phyloP scores from a whole-genome alignment of 345 rosid genomes.

The Lumnitzera racemosa region DNA sequence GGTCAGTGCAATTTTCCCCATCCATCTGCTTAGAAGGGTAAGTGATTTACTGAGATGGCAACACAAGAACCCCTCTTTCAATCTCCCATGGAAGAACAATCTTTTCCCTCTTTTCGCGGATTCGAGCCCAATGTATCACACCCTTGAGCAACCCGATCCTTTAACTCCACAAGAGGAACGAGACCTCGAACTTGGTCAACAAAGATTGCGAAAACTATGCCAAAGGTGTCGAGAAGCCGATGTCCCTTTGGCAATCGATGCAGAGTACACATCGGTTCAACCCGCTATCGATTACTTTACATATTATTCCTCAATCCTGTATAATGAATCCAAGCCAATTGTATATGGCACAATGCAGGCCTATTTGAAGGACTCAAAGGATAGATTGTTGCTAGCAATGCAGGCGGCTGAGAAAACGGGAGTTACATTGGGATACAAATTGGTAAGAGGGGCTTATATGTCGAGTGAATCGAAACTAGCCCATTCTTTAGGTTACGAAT shows the following conservation, averaged over 20 bases:
- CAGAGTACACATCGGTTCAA: conserved; percentile 73
- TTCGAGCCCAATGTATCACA: conserved; percentile 71
- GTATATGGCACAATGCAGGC: conserved; percentile 77
- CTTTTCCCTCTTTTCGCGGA: conserved; percentile 59
- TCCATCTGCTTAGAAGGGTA: conserved; percentile 48
- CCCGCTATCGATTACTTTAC: conserved; percentile 88
- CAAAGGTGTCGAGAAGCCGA: conserved; percentile 40
- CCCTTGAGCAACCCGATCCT: conserved; percentile 48
- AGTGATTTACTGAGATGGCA: conserved; percentile 87
- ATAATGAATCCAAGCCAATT: conserved; percentile 41
- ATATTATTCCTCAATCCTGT: conserved; percentile 40
- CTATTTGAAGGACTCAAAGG: conserved; percentile 72
- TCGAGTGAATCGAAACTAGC: conserved; percentile 55
- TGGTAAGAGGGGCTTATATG: conserved; percentile 94
- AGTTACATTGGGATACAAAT: conserved; percentile 64
- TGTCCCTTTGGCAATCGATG: conserved; percentile 56
- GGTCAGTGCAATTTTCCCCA: conserved; percentile 72
- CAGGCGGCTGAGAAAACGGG: conserved; percentile 49
- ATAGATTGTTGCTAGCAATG: conserved; percentile 44
- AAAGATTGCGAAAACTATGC: conserved; percentile 50
- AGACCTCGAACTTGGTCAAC: conserved; percentile 42
- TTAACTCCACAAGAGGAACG: conserved; percentile 52
- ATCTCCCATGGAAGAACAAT: conserved; percentile 70
- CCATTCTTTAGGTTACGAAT: conserved; percentile 51
- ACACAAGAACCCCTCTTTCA: conserved; percentile 39